phyloP scores from a whole-genome alignment of 768 basidiomycete genomes.

The Suillus tomentosus region DNA sequence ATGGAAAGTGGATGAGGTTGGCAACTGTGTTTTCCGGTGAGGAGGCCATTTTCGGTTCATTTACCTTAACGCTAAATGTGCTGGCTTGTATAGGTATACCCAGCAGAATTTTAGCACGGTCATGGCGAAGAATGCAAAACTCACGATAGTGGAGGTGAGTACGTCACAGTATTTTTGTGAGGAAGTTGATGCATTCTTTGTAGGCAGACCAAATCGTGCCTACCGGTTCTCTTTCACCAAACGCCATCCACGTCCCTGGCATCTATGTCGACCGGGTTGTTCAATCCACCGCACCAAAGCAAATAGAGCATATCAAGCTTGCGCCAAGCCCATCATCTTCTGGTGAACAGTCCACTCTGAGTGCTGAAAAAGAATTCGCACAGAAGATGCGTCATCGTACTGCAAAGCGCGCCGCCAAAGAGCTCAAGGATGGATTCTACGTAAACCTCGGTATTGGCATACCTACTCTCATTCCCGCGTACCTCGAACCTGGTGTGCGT shows the following conservation, averaged over 20 bases:
- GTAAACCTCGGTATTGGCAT: constrained; percentile 92
- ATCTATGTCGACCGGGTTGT: constrained; percentile 92
- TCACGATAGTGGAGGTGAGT: constrained; percentile 85
- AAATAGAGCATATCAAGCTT: constrained; percentile 75
- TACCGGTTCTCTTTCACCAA: constrained; percentile 76
- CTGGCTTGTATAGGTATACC: constrained; percentile 56
- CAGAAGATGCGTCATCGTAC: constrained; percentile 68
- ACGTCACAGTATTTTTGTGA: constrained; percentile 6
- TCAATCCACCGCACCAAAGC: constrained; percentile 70
- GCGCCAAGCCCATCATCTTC: constrained; percentile 45
- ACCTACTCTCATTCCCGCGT: constrained; percentile 86
- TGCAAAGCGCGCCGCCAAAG: constrained; percentile 85
- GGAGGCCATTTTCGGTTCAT: constrained; percentile 13
- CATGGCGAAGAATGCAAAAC: constrained; percentile 89
- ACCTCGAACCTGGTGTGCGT: constrained; percentile 66
- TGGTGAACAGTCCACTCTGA: constrained; percentile 29
- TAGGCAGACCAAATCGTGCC: constrained; percentile 92
- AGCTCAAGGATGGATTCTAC: constrained; percentile 85
- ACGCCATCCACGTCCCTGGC: constrained; percentile 79
- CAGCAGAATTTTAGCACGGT: constrained; percentile 85
- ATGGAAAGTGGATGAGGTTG: constrained; percentile 91
- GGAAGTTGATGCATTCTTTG: constrained; percentile 10
- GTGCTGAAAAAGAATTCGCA: constrained; percentile 56
- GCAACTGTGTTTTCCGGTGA: constrained; percentile 89
- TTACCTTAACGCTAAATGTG: not conserved